Evolutionary conservation across 768 basidiomycete species (phyloP), one percentile per base, ranked within the genome.

Genomic region (Leccinum pellstonianum): DNA sequence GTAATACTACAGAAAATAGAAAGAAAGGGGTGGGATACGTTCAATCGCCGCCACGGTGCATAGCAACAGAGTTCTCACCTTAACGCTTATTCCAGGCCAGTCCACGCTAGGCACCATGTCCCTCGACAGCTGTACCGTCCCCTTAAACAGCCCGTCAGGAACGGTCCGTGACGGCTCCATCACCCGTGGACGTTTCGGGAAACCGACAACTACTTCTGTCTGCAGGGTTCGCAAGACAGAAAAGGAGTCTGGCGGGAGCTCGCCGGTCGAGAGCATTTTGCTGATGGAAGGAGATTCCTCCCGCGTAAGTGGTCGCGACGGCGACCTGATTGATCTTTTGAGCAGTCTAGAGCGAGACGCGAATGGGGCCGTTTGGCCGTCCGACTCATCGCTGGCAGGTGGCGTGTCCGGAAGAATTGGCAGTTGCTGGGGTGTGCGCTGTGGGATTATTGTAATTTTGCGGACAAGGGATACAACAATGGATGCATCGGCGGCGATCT

Each of bases 401-500:
- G 84, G 82, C 1, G 81, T 82, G 33, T 77, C 73, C 6, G 83
- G 83, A 4, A 80, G 83, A 11, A 79, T 77, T 1, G 81, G 79
- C 4, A 81, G 76, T 35, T 75, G 70, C 29, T 76, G 70, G 2
- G 68, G 62, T 1, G 75, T 63, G 17, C 75, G 73, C 54, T 83
- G 79, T 11, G 61, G 62, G 9, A 79, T 80, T 61, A 87, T 76
- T 27, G 77, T 80, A 19, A 88, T 77, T 67, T 86, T 82, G 37
- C 86, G 86, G 62, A 85, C 69, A 25, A 91, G 77, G 0, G 84
- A 84, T 11, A 89, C 82, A n/a, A 82, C 81, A 33, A 89, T 83
- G 12, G 86, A 87, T 6, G 89, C 86, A 68, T 90, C 88, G 4
- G 86, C 67, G 8, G 87, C 84, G 37, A 90, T 87, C 66, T 90